These are phyloP conservation scores for Haplosporangium sp. DNA, from an alignment of 371 early-diverging fungal species.

Conservation along the genomic window DNA sequence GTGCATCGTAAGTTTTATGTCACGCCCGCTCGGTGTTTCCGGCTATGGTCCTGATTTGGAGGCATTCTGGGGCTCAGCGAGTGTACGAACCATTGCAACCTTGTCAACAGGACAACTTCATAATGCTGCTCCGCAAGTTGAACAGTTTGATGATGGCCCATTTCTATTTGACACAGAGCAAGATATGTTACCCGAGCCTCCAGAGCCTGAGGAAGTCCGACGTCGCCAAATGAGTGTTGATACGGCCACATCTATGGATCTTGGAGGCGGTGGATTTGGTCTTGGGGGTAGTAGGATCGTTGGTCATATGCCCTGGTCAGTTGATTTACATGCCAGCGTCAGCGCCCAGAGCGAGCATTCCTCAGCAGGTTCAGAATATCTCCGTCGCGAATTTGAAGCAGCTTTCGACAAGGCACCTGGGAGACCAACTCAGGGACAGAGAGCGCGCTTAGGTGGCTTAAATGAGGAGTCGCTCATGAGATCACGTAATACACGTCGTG, in stretches of 20 bases:
- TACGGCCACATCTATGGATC: constrained; percentile 8
- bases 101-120: not conserved
- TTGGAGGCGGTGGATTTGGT: constrained; percentile 8
- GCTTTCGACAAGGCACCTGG: constrained; percentile 19
- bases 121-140: not conserved
- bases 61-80: constrained; percentile 27
- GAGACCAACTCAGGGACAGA: not conserved
- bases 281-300: not conserved
- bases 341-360: constrained; percentile 27
- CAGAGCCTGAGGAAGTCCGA: constrained; percentile 27
- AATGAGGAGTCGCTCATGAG: constrained; percentile 8
- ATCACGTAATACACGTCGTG: not conserved
- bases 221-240: constrained; percentile 22
- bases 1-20: constrained; percentile 12
- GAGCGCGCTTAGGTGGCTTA: constrained; percentile 4
- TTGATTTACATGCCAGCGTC: constrained; percentile 4
- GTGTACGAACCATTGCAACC: constrained; percentile 1
- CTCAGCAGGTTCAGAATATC: constrained; percentile 18
- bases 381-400: constrained; percentile 27
- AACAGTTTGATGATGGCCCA: not conserved
- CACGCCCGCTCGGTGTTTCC: constrained; percentile 18
- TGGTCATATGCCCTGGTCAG: constrained; percentile 33
- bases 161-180: not conserved
- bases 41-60: constrained; percentile 19
- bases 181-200: constrained; percentile 5